Evolutionary conservation across 257 asterid species (phyloP).

Genomic region (Nicotiana obtusifolia): DNA sequence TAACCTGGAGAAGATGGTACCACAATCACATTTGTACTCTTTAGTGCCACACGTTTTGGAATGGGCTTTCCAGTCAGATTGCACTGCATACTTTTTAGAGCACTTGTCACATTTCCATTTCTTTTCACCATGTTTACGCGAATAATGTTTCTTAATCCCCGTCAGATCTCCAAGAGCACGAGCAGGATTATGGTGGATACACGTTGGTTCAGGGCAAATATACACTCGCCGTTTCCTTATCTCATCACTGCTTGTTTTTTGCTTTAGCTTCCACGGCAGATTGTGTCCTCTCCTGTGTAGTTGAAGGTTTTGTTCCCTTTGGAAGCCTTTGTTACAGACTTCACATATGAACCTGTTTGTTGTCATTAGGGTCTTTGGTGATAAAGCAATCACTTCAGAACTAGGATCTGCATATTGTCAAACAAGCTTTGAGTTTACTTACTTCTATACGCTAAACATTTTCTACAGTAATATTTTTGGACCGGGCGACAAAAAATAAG

Average conservation of each 20-base stretch:
- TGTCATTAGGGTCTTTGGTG: constrained; percentile 14
- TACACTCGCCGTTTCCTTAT: constrained; percentile 6
- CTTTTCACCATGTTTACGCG: constrained; percentile 18
- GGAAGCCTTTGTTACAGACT: constrained; percentile 13
- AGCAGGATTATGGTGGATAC: constrained; percentile 12
- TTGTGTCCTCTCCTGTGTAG: constrained; percentile 15
- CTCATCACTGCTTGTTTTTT: not conserved
- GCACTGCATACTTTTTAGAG: constrained; percentile 15
- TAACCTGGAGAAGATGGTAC: constrained; percentile 17
- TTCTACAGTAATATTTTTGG: too few relatives aligned
- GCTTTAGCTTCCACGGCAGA: constrained; percentile 16
- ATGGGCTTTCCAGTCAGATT: constrained; percentile 19
- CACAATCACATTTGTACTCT: constrained; percentile 14
- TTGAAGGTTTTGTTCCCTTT: constrained; percentile 18
- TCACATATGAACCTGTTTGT: constrained; percentile 15
- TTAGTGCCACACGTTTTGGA: constrained; percentile 10
- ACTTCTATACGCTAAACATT: too few relatives aligned
- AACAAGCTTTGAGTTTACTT: not conserved
- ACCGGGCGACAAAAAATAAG: too few relatives aligned
- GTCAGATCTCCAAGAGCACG: constrained; percentile 13
- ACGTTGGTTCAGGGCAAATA: constrained; percentile 11
- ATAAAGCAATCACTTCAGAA: constrained; percentile 10
- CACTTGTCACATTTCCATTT: constrained; percentile 20
- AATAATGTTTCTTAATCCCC: constrained; percentile 16
- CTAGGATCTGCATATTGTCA: constrained; percentile 6